phyloP scores from a whole-genome alignment of 352 stramenopile species.

The Phytopythium mirpurense region DNA sequence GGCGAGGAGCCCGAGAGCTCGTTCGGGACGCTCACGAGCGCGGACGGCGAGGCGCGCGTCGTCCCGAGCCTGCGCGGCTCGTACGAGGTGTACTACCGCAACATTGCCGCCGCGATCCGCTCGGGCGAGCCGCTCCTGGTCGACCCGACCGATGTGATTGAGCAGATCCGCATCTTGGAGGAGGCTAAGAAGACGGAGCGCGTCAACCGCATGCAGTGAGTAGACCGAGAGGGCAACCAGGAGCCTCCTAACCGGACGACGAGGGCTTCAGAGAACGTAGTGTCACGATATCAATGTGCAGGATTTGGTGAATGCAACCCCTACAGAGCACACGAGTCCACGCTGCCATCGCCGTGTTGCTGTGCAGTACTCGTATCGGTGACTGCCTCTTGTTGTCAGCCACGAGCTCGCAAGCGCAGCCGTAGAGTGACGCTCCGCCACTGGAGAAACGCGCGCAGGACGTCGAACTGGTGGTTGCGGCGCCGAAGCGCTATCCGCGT shows the following conservation, averaged over 20 bases:
- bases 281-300: too few species aligned
- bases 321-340: too few species aligned
- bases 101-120: conserved; percentile 59
- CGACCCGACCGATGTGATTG: conserved; percentile 39
- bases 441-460: conserved; percentile 33
- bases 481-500: conserved; percentile 16
- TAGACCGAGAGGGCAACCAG: too few species aligned
- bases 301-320: too few species aligned
- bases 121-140: conserved; percentile 41
- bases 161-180: conserved; percentile 72
- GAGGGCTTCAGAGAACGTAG: not conserved
- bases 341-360: too few species aligned
- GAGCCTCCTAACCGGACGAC: too few species aligned
- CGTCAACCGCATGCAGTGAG: conserved; percentile 28
- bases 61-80: conserved; percentile 39
- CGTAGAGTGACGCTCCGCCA: conserved; percentile 28
- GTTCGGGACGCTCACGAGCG: conserved; percentile 35
- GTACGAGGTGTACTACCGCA: conserved; percentile 71
- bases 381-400: not conserved
- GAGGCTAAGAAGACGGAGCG: conserved; percentile 54
- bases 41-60: conserved; percentile 13
- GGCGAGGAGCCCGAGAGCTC: conserved; percentile 41
- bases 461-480: conserved; percentile 28
- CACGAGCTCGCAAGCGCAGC: conserved; percentile 8
- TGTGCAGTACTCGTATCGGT: not conserved